Base-by-base conservation (phyloP, 139 green algal genomes). In the Haematococcus lacustris region DNA sequence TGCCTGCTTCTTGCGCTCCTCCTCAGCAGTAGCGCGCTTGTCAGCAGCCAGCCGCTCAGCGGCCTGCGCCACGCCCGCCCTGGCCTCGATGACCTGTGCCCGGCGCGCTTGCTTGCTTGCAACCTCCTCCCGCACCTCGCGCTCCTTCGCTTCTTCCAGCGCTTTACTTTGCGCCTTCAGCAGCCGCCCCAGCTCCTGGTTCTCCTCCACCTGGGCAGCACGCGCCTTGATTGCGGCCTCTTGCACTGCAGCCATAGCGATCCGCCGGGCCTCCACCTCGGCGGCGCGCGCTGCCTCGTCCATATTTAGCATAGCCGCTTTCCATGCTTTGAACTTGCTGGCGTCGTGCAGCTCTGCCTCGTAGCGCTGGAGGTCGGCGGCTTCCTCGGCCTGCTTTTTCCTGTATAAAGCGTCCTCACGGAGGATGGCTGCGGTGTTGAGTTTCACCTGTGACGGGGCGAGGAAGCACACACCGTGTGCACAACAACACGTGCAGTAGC, bases 371-470 rank as follows among this genome's bases (percentile, higher is more conserved):
- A 92, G 80, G 59, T 71, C 73, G 32, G 77, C 71, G 6, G 87
- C 86, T 70, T 92, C 87, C 75, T 91, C 77, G 43, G 60, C 47
- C 85, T 92, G 86, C 80, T 88, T 89, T 70, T 82, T 84, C 41
- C 79, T 74, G 77, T 92, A 90, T 62, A 93, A 59, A 3, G 85
- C 86, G 60, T 93, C 87, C 71, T 95, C 90, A 17, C 90, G 78
- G 63, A 95, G 83, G 68, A 95, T 88, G 33, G 88, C 86, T 3
- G 90, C 86, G 38, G 88, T 82, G 28, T 89, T 95, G 21, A 93
- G 79, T 59, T 79, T 81, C 23, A 91, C 84, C 83, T 88, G 70
- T 47, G 37, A 35, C 60, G n/a, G n/a, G n/a, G n/a, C n/a, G n/a
- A n/a, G n/a, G n/a, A n/a, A n/a, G n/a, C n/a, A n/a, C n/a, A n/a